Percentiles rank a stretch among this genome's conserved stretches.
Evolutionary conservation across 352 stramenopile species (phyloP).

Genomic region (Phytophthora lateralis): DNA sequence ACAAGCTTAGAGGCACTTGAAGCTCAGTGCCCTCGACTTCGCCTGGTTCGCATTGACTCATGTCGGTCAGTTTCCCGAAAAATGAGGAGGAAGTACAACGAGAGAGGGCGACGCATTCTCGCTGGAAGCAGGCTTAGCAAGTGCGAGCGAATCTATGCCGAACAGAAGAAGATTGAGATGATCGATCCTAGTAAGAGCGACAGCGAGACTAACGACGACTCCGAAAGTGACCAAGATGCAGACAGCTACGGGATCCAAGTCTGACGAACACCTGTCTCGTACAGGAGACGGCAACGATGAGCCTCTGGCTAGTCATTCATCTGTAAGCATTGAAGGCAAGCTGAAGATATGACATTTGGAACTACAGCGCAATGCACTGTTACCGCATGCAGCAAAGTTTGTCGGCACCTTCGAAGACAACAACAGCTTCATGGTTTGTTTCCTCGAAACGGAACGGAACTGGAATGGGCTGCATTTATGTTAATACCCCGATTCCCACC

Average conservation of each 20-base stretch:
- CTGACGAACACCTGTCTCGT: slow-evolving; percentile 9
- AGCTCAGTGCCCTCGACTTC: slow-evolving; percentile 39
- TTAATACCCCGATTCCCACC: slow-evolving; percentile 57
- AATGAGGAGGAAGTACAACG: slow-evolving; percentile 48
- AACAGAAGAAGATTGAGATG: slow-evolving; percentile 44
- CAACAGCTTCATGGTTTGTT: slow-evolving; percentile 30
- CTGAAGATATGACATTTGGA: background rate
- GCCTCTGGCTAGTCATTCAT: background rate
- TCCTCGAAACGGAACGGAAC: slow-evolving; percentile 61
- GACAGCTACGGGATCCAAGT: slow-evolving; percentile 30
- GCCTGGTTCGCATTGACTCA: slow-evolving; percentile 71
- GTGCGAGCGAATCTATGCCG: slow-evolving; percentile 44
- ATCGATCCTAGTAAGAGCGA: slow-evolving; percentile 39
- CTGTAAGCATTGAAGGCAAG: background rate
- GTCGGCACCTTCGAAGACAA: slow-evolving; percentile 8
- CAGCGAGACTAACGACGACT: slow-evolving; percentile 41
- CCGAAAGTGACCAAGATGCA: slow-evolving; percentile 23
- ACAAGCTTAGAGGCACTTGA: slow-evolving; percentile 47
- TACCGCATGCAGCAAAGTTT: background rate
- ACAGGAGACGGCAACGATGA: slow-evolving; percentile 16
- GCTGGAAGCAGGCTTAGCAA: slow-evolving; percentile 28
- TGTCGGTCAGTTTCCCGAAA: slow-evolving; percentile 67
- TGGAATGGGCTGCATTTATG: slow-evolving; percentile 66
- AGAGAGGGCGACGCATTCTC: slow-evolving; percentile 24
- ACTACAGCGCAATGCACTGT: background rate